phyloP scores from a whole-genome alignment of 805 yeast species.

The Starmera dryadoides region DNA sequence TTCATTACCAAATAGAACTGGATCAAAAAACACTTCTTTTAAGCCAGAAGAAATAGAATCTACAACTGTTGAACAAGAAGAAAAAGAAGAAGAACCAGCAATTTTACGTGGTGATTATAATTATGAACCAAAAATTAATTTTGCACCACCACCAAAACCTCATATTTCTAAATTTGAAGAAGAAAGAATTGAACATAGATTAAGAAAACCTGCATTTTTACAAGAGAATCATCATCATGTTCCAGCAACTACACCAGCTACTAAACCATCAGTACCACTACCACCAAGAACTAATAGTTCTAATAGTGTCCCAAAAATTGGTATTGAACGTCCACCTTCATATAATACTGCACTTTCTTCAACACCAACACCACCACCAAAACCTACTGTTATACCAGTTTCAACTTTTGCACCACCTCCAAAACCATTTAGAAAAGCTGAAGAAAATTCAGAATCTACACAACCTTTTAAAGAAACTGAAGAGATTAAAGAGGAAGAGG shows the following conservation, averaged over 20 bases:
- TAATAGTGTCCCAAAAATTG: neutral
- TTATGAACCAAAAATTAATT: conserved; percentile 25
- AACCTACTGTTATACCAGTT: neutral
- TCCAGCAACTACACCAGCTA: conserved; percentile 16
- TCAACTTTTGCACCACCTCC: conserved; percentile 27
- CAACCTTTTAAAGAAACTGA: neutral
- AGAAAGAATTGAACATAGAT: conserved; percentile 4
- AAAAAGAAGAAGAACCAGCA: conserved; percentile 8
- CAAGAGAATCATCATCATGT: too few species aligned
- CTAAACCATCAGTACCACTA: conserved; percentile 6
- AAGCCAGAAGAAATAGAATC: neutral
- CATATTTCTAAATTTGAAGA: conserved; percentile 16
- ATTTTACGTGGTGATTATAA: conserved; percentile 28
- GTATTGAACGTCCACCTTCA: neutral
- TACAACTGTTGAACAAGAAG: conserved; percentile 3
- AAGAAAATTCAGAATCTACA: neutral
- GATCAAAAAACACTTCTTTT: neutral
- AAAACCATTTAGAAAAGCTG: conserved; percentile 14
- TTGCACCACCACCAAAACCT: conserved; percentile 34
- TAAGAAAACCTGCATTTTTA: neutral
- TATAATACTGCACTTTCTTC: neutral
- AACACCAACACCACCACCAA: neutral
- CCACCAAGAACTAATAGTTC: conserved; percentile 1
- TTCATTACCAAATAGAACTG: neutral
- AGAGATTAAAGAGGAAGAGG: neutral